Evolutionary conservation across 164 flowering plant species (phyloP).

Genomic region (Chloranthus sessilifolius): DNA sequence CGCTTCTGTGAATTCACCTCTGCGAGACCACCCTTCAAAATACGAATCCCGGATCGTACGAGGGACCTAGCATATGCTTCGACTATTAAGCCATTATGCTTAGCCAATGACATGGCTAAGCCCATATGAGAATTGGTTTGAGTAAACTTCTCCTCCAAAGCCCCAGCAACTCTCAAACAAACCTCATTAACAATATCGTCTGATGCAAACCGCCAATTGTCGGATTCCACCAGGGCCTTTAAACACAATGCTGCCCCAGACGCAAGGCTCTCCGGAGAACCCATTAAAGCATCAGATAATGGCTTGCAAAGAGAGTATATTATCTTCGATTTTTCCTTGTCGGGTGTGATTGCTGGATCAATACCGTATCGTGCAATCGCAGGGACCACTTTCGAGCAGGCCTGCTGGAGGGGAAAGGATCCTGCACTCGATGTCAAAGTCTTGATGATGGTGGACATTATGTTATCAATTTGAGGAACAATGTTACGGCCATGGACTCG

Average conservation of each 20-base stretch:
- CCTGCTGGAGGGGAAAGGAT: slow-evolving; percentile 83
- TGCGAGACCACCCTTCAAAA: slow-evolving; percentile 46
- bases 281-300: slow-evolving; percentile 64
- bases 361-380: slow-evolving; percentile 88
- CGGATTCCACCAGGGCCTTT: slow-evolving; percentile 87
- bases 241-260: slow-evolving; percentile 88
- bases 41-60: slow-evolving; percentile 55
- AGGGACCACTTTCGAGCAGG: slow-evolving; percentile 87
- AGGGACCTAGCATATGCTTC: slow-evolving; percentile 86
- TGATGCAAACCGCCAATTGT: slow-evolving; percentile 90
- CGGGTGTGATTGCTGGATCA: slow-evolving; percentile 66
- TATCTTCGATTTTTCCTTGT: slow-evolving; percentile 56
- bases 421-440: slow-evolving; percentile 81
- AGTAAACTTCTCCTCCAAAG: slow-evolving; percentile 67
- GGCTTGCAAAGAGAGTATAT: slow-evolving; percentile 81
- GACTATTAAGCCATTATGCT: slow-evolving; percentile 53
- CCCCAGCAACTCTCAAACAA: slow-evolving; percentile 70
- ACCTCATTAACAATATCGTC: slow-evolving; percentile 81
- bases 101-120: slow-evolving; percentile 76
- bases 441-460: slow-evolving; percentile 71
- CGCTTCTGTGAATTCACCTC: slow-evolving; percentile 79
- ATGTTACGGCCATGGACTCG: slow-evolving; percentile 77
- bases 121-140: slow-evolving; percentile 84
- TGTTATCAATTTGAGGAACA: slow-evolving; percentile 71
- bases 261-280: slow-evolving; percentile 66